Evolutionary conservation across 352 stramenopile genomes (phyloP).

Genomic region (Phytophthora pinifolia): DNA sequence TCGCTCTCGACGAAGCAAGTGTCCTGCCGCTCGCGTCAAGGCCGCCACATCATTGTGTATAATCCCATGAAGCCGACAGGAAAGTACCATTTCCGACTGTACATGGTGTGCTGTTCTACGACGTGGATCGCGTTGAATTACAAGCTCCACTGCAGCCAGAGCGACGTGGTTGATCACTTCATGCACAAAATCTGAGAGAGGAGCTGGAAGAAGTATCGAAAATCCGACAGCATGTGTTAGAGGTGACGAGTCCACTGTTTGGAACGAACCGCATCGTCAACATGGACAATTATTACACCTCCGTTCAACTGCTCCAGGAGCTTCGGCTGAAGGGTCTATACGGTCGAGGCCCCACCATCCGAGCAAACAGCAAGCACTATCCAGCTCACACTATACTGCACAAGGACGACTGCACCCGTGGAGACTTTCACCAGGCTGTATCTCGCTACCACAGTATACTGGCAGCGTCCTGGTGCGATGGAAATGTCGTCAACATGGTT

Average conservation of each 20-base stretch:
- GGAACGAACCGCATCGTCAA: too few relatives aligned
- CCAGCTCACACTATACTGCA: not conserved
- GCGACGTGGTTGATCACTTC: not conserved
- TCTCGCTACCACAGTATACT: not conserved
- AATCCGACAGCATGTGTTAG: not conserved
- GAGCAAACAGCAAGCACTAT: slow-evolving; percentile 1
- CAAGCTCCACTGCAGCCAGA: not conserved
- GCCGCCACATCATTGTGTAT: not conserved
- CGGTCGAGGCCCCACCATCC: not conserved
- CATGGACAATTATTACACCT: not conserved
- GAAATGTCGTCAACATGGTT: not conserved
- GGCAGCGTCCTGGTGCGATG: not conserved
- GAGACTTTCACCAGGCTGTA: not conserved
- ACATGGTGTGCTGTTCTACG: not conserved
- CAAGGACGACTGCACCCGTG: not conserved
- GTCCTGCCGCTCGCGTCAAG: not conserved
- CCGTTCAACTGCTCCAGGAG: not conserved
- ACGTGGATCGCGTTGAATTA: slow-evolving; percentile 1
- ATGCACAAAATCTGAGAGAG: not conserved
- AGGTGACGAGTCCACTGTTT: too few relatives aligned
- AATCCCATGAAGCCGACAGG: not conserved
- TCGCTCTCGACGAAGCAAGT: too few relatives aligned
- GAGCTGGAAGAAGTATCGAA: not conserved
- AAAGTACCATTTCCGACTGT: not conserved
- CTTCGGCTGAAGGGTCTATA: not conserved